phyloP scores from a whole-genome alignment of 257 asterid genomes.

The Solanum chmielewskii region DNA sequence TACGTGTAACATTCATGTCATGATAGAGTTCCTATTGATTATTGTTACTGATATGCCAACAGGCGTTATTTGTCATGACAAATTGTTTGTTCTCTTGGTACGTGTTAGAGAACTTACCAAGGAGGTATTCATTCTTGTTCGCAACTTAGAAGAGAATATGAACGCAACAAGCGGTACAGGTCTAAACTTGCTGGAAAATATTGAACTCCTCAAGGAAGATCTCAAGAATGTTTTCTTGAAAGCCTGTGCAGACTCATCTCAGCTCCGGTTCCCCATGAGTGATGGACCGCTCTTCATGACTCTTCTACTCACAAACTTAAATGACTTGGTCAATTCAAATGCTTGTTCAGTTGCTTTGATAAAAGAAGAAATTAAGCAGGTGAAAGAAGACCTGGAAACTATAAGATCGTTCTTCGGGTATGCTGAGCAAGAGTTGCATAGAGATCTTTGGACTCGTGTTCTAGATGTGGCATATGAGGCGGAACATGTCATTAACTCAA shows the following conservation, averaged over 20 bases:
- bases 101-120: background rate
- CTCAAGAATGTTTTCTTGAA: background rate
- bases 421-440: background rate
- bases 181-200: background rate
- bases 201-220: background rate
- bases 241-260: background rate
- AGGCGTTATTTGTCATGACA: background rate
- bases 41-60: background rate
- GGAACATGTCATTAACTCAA: background rate
- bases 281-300: background rate
- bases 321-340: background rate
- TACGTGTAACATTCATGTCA: background rate
- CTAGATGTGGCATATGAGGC: background rate
- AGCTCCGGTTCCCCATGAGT: background rate
- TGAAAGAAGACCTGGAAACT: background rate
- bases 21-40: background rate
- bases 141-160: background rate
- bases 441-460: background rate
- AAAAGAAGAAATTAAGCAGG: background rate
- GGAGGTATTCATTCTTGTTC: background rate
- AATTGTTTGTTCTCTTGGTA: background rate
- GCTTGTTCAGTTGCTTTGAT: background rate
- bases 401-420: background rate
- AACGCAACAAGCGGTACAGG: background rate
- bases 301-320: background rate